A percentile compares a stretch with the other conserved stretches of the same genome.
These are phyloP conservation scores for Tetrahymena thermophila DNA, from an alignment of 73 alveolate species.

Conservation along the genomic window DNA sequence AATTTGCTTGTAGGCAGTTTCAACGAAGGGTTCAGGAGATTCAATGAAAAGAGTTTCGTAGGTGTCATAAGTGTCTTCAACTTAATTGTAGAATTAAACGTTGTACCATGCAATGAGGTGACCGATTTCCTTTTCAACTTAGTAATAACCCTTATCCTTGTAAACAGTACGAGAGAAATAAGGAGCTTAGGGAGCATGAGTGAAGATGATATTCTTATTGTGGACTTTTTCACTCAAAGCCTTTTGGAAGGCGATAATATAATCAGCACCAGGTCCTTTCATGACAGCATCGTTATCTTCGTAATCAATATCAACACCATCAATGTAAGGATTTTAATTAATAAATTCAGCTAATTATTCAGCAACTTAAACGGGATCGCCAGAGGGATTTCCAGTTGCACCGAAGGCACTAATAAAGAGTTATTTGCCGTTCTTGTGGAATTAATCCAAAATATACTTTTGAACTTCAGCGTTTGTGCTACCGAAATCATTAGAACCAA, in stretches of 20 bases:
- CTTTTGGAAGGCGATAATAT: background rate
- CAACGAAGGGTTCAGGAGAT: slow-evolving; percentile 1
- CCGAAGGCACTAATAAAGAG: background rate
- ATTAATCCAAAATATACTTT: background rate
- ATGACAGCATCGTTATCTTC: background rate
- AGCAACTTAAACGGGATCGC: background rate
- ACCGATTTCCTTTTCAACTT: background rate
- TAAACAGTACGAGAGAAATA: background rate
- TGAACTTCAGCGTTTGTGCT: background rate
- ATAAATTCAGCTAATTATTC: background rate
- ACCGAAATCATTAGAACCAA: background rate
- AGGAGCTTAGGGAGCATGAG: slow-evolving; percentile 1
- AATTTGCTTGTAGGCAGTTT: background rate
- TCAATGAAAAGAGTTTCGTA: background rate
- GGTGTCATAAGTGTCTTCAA: background rate
- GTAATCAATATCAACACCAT: background rate
- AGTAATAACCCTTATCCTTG: background rate
- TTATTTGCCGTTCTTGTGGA: background rate
- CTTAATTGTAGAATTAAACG: background rate
- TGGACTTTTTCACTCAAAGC: background rate
- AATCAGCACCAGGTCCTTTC: slow-evolving; percentile 3
- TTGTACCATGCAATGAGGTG: background rate
- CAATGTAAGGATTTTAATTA: background rate
- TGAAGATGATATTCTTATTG: background rate
- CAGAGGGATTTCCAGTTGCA: background rate